A percentile compares a stretch with the other conserved stretches of the same genome.
Evolutionary conservation across 306 rosid species (phyloP).

Genomic region (Carpinus fangiana): DNA sequence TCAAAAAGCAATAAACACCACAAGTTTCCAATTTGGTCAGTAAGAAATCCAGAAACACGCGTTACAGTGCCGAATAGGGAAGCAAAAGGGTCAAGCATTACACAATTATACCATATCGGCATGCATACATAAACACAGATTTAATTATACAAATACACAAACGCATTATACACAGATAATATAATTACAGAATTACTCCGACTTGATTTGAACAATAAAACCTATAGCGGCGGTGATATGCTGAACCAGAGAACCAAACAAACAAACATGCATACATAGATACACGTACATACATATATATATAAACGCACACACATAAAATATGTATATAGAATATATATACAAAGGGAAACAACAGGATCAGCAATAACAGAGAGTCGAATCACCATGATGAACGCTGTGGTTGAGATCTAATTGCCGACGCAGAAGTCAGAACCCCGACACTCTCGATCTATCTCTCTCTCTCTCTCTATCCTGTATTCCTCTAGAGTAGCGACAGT

Average conservation of each 20-base stretch:
- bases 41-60: not conserved
- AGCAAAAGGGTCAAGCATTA: not conserved
- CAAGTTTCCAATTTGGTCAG: not conserved
- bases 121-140: not conserved
- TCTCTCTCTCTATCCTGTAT: not conserved
- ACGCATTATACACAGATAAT: too few relatives aligned
- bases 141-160: too few relatives aligned
- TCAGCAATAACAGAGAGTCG: not conserved
- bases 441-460: too few relatives aligned
- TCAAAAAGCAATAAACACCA: not conserved
- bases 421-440: not conserved
- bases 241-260: too few relatives aligned
- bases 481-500: not conserved
- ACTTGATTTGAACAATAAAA: too few relatives aligned
- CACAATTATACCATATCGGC: not conserved
- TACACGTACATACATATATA: not conserved
- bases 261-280: not conserved
- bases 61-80: not conserved
- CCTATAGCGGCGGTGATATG: too few relatives aligned
- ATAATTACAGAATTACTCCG: too few relatives aligned
- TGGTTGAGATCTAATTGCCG: not conserved
- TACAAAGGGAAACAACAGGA: not conserved
- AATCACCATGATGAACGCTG: not conserved
- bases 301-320: not conserved
- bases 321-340: not conserved